phyloP scores from a whole-genome alignment of 768 basidiomycete species.

The Leucocoprinus leucothites region DNA sequence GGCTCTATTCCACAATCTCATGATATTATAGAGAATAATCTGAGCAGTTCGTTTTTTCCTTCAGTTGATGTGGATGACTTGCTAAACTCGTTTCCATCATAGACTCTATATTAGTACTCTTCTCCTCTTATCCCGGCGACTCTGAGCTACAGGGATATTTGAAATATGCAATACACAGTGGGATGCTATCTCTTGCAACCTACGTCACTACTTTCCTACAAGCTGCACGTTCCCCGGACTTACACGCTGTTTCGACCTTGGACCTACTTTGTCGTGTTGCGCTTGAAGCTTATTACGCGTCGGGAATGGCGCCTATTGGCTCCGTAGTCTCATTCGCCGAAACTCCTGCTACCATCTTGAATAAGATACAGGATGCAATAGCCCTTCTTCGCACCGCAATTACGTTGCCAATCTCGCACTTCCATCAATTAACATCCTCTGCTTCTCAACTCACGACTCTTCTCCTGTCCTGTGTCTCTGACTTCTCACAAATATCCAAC shows the following conservation, averaged over 20 bases:
- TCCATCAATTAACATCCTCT: slow-evolving; percentile 58
- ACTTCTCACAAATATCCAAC: slow-evolving; percentile 59
- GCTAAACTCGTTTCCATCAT: neutral
- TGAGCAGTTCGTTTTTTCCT: slow-evolving; percentile 9
- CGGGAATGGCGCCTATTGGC: slow-evolving; percentile 48
- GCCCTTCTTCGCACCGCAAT: slow-evolving; percentile 56
- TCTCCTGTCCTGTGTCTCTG: slow-evolving; percentile 56
- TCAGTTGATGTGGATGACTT: neutral
- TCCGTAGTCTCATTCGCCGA: slow-evolving; percentile 53
- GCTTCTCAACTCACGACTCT: slow-evolving; percentile 64
- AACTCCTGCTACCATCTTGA: slow-evolving; percentile 45
- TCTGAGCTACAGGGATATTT: slow-evolving; percentile 66
- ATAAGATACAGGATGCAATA: slow-evolving; percentile 59
- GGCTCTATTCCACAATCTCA: slow-evolving; percentile 34
- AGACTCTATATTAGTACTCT: slow-evolving; percentile 73
- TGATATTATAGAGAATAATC: slow-evolving; percentile 40
- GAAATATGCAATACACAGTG: slow-evolving; percentile 51
- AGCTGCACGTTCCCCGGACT: slow-evolving; percentile 59
- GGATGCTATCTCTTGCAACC: slow-evolving; percentile 51
- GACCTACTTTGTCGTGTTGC: slow-evolving; percentile 67
- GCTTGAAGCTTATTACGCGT: slow-evolving; percentile 60
- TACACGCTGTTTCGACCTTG: slow-evolving; percentile 64
- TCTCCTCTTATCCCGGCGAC: slow-evolving; percentile 68
- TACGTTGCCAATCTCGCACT: slow-evolving; percentile 50
- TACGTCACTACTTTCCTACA: slow-evolving; percentile 68